Conservation (phyloP, 176 grass and related monocot species). For the Avena eriantha region DNA sequence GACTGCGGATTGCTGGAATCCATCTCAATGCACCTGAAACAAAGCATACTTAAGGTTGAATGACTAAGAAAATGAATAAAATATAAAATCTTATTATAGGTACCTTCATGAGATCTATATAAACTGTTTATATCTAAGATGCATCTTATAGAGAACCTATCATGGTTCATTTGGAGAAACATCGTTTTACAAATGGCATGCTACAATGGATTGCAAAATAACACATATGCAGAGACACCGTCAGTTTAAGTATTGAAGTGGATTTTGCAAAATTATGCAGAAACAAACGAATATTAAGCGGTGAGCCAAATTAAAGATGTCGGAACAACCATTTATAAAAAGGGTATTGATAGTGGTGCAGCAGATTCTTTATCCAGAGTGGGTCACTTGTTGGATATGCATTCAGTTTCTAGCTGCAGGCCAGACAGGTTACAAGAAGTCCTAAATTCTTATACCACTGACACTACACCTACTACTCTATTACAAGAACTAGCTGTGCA, state of each 20-base stretch:
- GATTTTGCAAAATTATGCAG: background rate
- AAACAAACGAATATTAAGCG: background rate
- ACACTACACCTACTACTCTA: too few species aligned
- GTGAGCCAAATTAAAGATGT: too few species aligned
- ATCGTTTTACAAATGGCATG: background rate
- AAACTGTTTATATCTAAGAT: background rate
- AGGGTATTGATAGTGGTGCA: too few species aligned
- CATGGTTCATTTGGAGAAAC: background rate
- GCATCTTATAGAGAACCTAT: background rate
- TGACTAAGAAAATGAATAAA: background rate
- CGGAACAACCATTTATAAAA: background rate
- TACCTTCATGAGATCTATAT: background rate
- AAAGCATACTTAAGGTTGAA: background rate
- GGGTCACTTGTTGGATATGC: too few species aligned
- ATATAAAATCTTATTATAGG: background rate
- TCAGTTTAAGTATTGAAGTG: background rate
- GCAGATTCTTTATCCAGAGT: too few species aligned
- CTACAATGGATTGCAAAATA: background rate
- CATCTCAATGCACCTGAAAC: slow-evolving; percentile 54
- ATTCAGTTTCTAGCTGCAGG: too few species aligned
- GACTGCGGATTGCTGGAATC: slow-evolving; percentile 57
- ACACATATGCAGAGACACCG: background rate
- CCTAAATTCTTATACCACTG: too few species aligned
- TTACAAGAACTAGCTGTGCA: too few species aligned
- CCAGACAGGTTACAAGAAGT: too few species aligned